phyloP scores from a whole-genome alignment of 1,284 basidiomycete species.

The Trametes pubescens region DNA sequence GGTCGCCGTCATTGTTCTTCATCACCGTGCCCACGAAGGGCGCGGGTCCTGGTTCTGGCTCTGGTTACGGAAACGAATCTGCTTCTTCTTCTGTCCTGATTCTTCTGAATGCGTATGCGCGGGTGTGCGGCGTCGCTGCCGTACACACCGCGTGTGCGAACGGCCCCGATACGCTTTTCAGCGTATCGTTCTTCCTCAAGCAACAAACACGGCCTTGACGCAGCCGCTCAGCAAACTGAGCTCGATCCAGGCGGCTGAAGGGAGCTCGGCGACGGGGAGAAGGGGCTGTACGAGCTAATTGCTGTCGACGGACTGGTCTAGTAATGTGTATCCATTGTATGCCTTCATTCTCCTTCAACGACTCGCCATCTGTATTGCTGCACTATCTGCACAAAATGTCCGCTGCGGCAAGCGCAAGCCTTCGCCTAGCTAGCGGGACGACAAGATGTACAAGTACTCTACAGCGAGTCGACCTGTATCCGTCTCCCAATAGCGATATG shows the following conservation, averaged over 20 bases:
- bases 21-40: background rate
- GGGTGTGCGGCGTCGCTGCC: background rate
- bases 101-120: constrained; percentile 3
- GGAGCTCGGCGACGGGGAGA: background rate
- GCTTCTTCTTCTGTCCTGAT: background rate
- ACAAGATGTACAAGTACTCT: too few species aligned
- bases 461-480: too few species aligned
- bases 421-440: too few species aligned
- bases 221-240: background rate
- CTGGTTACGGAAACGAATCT: background rate
- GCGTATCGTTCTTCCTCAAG: background rate
- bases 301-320: background rate
- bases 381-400: too few species aligned
- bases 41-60: background rate
- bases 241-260: background rate
- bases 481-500: too few species aligned
- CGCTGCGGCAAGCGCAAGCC: too few species aligned
- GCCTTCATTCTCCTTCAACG: background rate
- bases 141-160: constrained; percentile 1
- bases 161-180: background rate
- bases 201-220: background rate
- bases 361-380: background rate
- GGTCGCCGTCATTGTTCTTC: background rate
- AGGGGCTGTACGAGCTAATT: background rate
- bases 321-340: constrained; percentile 2